phyloP scores from a whole-genome alignment of 164 flowering plant genomes.

The Vitis cinerea region DNA sequence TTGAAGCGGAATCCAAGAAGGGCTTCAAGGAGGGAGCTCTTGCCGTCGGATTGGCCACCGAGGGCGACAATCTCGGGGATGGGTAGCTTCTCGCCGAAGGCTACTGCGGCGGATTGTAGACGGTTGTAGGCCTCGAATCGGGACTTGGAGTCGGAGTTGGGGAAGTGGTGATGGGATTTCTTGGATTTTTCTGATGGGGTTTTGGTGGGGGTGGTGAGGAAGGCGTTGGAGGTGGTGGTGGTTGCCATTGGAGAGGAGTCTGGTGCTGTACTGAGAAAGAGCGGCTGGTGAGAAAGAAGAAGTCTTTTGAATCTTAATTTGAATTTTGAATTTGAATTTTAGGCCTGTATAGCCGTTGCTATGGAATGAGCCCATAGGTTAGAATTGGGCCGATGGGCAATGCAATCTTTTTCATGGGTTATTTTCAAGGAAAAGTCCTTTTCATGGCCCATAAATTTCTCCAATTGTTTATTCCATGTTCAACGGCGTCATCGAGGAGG shows the following conservation, averaged over 20 bases:
- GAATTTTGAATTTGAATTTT: conserved; percentile 6
- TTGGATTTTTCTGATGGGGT: conserved; percentile 36
- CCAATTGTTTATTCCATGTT: too few relatives aligned
- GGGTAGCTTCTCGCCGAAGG: conserved; percentile 95
- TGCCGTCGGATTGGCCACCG: conserved; percentile 99
- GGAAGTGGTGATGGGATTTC: conserved; percentile 13
- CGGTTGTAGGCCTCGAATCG: conserved; percentile 97
- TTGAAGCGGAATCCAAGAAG: conserved; percentile 94
- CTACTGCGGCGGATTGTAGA: conserved; percentile 91
- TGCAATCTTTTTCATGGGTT: too few relatives aligned
- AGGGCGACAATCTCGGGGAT: conserved; percentile 96
- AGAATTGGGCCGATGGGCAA: too few relatives aligned
- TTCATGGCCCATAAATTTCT: too few relatives aligned
- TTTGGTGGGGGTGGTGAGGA: conserved; percentile 55
- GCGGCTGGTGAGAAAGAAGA: conserved; percentile 11
- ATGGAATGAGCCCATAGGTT: too few relatives aligned
- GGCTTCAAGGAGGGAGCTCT: conserved; percentile 96
- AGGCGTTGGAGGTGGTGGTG: conserved; percentile 23
- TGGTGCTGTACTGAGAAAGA: background rate
- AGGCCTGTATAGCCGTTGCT: too few relatives aligned
- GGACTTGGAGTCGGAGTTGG: conserved; percentile 33
- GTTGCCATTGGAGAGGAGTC: conserved; percentile 42
- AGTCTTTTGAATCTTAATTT: conserved; percentile 7
- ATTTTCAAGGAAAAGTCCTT: too few relatives aligned
- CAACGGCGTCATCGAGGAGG: too few relatives aligned